Percentiles rank a stretch among this genome's conserved stretches.
These are phyloP conservation scores for Exophiala mesophila DNA, from an alignment of 2,329 filamentous ascomycete species.

Conservation along the genomic window DNA sequence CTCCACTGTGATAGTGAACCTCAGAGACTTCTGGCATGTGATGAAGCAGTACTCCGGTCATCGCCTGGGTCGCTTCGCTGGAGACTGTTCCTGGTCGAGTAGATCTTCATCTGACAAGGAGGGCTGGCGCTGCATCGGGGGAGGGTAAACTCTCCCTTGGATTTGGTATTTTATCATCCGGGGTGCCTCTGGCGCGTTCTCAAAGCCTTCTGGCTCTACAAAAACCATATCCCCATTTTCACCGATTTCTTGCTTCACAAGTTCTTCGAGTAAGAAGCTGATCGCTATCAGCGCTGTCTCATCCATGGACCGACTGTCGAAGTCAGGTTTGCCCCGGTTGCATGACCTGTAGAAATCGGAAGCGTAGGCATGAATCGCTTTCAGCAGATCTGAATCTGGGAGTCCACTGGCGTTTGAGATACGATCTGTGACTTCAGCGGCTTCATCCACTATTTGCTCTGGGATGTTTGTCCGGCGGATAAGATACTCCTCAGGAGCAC, in stretches of 20 bases:
- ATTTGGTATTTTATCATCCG: slow-evolving; percentile 22
- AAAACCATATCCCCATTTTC: slow-evolving; percentile 56
- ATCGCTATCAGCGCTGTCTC: slow-evolving; percentile 59
- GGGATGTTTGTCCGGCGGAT: background rate
- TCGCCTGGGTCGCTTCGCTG: slow-evolving; percentile 16
- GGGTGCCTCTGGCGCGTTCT: slow-evolving; percentile 17
- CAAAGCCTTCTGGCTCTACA: slow-evolving; percentile 42
- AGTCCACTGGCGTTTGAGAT: slow-evolving; percentile 37
- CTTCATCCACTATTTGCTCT: background rate
- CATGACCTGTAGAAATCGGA: slow-evolving; percentile 50
- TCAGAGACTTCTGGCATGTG: too few species aligned
- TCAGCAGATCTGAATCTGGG: slow-evolving; percentile 54
- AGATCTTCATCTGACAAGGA: slow-evolving; percentile 12
- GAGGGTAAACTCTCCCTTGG: slow-evolving; percentile 14
- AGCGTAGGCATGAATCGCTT: slow-evolving; percentile 53
- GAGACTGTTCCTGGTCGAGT: slow-evolving; percentile 13
- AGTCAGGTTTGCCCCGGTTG: slow-evolving; percentile 35
- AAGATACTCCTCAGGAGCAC: slow-evolving; percentile 1
- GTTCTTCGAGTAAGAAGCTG: slow-evolving; percentile 58
- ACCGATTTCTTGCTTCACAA: slow-evolving; percentile 47
- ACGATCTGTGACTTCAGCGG: background rate
- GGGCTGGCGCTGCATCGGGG: background rate
- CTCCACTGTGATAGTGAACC: too few species aligned
- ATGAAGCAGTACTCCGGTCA: too few species aligned
- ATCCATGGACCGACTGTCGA: slow-evolving; percentile 48